Base-by-base conservation (phyloP, 2,329 filamentous ascomycete genomes). In the Aspergillus sp. region DNA sequence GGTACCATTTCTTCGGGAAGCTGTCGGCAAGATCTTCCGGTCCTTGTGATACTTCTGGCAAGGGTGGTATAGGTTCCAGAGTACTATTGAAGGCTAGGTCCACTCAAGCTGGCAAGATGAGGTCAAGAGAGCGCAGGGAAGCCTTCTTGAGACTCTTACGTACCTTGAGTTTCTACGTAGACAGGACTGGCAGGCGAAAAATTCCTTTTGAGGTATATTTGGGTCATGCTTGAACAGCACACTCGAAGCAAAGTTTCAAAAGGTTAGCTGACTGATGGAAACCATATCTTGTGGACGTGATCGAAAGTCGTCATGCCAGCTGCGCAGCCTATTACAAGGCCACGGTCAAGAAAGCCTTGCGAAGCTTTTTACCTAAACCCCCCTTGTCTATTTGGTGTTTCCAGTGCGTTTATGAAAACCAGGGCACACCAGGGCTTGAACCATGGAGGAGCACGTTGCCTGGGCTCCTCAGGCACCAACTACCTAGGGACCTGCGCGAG, bases 341-440 rank as follows among this genome's bases (percentile, higher is more conserved):
- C 39, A 41, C 20, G 9, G 33, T 4, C 9, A 51, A 55, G 8
- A 51, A 30, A 55, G 55, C 47, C 58, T 55, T 41, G 24, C 20
- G 33, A 58, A 55, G 55, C 55, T 55, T 33, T 49, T 46, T 51
- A 47, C 55, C 44, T 5, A 24, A 7, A 24, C 3, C 24, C 8
- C 9, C 27, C 9, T 30, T 30, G 27, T 9, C 27, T 30, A 9
- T 30, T 30, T 30, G 46, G 33, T 51, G 51, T 40, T 51, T 58
- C 7, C 46, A 41, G 45, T 51, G 46, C 57, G 54, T 39, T 27
- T 40, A 24, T 51, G 20, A 41, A 39, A 40, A 47, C 17, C 50
- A 50, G 45, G 57, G 50, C 47, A 48, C 39, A 51, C 48, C 19
- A 42, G 58, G 51, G 58, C 54, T 60, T 37, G 41, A 53, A 24